Evolutionary conservation across 805 yeast genomes (phyloP).

Genomic region (Candida tibetensis): DNA sequence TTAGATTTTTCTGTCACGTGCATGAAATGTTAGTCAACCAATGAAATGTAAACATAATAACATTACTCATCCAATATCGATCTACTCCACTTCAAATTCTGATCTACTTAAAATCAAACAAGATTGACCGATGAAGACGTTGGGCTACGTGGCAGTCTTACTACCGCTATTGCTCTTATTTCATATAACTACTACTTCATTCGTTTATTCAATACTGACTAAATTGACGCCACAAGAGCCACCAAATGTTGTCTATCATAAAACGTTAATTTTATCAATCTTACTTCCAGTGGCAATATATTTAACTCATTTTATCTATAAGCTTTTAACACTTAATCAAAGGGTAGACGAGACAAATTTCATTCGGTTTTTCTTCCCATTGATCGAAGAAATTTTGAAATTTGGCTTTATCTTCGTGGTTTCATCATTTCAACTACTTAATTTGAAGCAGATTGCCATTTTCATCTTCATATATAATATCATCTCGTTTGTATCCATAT

Average conservation of each 20-base stretch:
- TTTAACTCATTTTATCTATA: constrained; percentile 9
- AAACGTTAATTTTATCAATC: constrained; percentile 10
- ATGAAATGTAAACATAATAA: no score
- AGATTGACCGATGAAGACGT: not conserved
- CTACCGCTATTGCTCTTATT: constrained; percentile 1
- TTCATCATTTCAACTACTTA: constrained; percentile 1
- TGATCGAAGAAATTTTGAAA: constrained; percentile 12
- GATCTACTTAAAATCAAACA: no score
- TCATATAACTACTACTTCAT: not conserved
- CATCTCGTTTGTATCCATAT: not conserved
- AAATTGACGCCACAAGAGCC: constrained; percentile 10
- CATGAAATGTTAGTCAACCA: no score
- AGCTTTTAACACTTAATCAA: constrained; percentile 12
- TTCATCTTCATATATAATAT: constrained; percentile 9
- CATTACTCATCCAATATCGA: no score
- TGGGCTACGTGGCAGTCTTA: not conserved
- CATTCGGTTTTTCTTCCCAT: constrained; percentile 14
- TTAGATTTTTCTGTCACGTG: not conserved
- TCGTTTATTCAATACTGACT: constrained; percentile 7
- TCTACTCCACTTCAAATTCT: no score
- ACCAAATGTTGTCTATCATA: constrained; percentile 3
- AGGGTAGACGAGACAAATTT: constrained; percentile 5
- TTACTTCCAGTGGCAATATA: constrained; percentile 7
- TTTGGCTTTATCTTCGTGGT: constrained; percentile 7
- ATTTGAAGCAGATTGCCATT: constrained; percentile 9